Evolutionary conservation across 2,329 filamentous ascomycete species (phyloP).

Genomic region (Pezicula radicicola): DNA sequence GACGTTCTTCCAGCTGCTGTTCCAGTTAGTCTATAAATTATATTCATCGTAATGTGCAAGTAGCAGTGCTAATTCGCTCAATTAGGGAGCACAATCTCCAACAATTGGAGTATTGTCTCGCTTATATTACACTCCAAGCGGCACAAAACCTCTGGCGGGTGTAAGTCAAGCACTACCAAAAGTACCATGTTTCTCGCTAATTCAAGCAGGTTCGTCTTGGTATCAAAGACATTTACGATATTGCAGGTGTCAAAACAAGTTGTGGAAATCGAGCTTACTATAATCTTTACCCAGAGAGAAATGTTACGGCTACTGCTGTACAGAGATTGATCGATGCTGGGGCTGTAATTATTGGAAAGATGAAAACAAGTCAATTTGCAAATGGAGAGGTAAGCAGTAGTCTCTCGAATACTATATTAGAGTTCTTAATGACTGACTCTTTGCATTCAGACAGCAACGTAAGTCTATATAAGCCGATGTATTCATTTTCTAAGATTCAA

Average conservation of each 20-base stretch:
- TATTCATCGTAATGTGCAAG: too few species aligned
- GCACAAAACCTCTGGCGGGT: constrained; percentile 43
- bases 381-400: constrained; percentile 14
- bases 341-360: constrained; percentile 52
- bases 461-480: not conserved
- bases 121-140: constrained; percentile 48
- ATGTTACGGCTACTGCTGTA: constrained; percentile 44
- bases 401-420: not conserved
- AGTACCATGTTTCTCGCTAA: not conserved
- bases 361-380: constrained; percentile 47
- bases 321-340: constrained; percentile 56
- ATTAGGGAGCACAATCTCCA: constrained; percentile 34
- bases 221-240: constrained; percentile 58
- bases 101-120: constrained; percentile 55
- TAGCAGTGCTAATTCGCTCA: not conserved
- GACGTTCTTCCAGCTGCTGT: constrained; percentile 41
- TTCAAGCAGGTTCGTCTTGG: constrained; percentile 43
- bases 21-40: not conserved
- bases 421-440: not conserved
- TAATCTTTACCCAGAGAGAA: constrained; percentile 42
- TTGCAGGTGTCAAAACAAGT: constrained; percentile 51
- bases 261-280: constrained; percentile 57
- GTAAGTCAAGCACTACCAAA: constrained; percentile 36
- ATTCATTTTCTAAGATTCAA: too few species aligned
- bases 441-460: constrained; percentile 13